Evolutionary conservation across 1,139 yeast species (phyloP).

Genomic region (Dujonia santamariae): DNA sequence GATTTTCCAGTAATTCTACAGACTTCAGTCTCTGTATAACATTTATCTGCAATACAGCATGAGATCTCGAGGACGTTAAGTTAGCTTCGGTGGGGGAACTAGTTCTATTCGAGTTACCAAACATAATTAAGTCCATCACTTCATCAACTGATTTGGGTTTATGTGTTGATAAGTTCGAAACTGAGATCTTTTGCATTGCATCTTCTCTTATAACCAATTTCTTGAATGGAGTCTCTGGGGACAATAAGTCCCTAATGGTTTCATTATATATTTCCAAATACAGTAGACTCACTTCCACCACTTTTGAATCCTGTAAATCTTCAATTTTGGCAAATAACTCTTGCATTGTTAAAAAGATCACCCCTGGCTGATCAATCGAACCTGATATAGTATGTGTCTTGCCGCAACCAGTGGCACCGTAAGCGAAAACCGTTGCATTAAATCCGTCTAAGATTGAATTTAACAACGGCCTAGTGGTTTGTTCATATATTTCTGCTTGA

Average conservation of each 20-base stretch:
- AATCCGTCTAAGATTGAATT: constrained; percentile 79
- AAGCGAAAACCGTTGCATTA: constrained; percentile 92
- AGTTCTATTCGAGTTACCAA: constrained; percentile 76
- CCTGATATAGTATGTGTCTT: constrained; percentile 92
- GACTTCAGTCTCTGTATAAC: constrained; percentile 57
- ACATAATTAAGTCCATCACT: constrained; percentile 73
- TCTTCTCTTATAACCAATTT: constrained; percentile 69
- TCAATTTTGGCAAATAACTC: constrained; percentile 68
- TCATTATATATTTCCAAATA: constrained; percentile 91
- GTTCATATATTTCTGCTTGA: constrained; percentile 65
- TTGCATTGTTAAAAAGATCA: constrained; percentile 74
- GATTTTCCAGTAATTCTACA: constrained; percentile 63
- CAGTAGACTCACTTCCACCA: constrained; percentile 61
- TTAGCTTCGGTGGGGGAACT: constrained; percentile 90
- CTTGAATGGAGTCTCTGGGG: constrained; percentile 47
- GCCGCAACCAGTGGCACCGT: constrained; percentile 99
- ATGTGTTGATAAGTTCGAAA: constrained; percentile 69
- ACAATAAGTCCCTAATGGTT: constrained; percentile 73
- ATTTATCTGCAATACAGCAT: constrained; percentile 84
- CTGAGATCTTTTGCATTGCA: constrained; percentile 61
- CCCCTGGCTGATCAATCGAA: constrained; percentile 69
- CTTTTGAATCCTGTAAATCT: constrained; percentile 49
- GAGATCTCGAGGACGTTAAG: constrained; percentile 86
- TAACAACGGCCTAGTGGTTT: constrained; percentile 69
- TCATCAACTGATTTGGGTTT: constrained; percentile 65